Evolutionary conservation across 345 rosid species (phyloP), one percentile per base, ranked within the genome.

Genomic region (Leavenworthia alabamica): DNA sequence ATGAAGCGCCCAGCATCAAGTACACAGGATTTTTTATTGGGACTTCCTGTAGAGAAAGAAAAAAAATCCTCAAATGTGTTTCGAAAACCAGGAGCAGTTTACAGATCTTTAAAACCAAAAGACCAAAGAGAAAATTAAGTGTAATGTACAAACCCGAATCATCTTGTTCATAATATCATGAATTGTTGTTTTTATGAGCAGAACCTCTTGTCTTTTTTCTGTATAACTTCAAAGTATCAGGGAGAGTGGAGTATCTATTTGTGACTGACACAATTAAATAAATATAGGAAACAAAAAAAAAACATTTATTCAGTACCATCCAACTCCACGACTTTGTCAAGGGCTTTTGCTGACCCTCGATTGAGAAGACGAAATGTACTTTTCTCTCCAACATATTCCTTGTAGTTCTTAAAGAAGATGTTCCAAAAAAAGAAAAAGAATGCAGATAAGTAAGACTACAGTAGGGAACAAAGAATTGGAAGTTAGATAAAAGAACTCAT

Each of bases 291-390:
- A 20, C 22, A 20, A 20, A 20, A 20, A 60, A 11, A 39, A 19
- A 56, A n/a, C 19, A 63, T 26, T 49, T 42, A 27, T 48, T 15
- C 47, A 47, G 62, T 86, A 94, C 99, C 95, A 78, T 90, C 97
- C 60, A 94, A 82, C 76, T 90, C 99, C 48, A 84, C 93, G 70
- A 94, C 97, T 79, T 94, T 90, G 74, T 94, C 99, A 46, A 88
- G 94, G 63, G 99, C 97, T 88, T 94, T 90, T 43, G 99, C 95
- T 66, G 97, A 86, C 51, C 96, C 97, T 71, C 97, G 77, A 56
- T 86, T 94, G 68, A 94, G 97, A 79, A 94, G 96, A 28, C 89
- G 93, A 60, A 90, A 90, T 60, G 86, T 77, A 50, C 96, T 84
- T 75, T 90, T 94, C 77, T 75, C 84, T 26, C 97, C 97, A 15